phyloP scores from a whole-genome alignment of 345 rosid genomes.

The Eucalyptus marginata region DNA sequence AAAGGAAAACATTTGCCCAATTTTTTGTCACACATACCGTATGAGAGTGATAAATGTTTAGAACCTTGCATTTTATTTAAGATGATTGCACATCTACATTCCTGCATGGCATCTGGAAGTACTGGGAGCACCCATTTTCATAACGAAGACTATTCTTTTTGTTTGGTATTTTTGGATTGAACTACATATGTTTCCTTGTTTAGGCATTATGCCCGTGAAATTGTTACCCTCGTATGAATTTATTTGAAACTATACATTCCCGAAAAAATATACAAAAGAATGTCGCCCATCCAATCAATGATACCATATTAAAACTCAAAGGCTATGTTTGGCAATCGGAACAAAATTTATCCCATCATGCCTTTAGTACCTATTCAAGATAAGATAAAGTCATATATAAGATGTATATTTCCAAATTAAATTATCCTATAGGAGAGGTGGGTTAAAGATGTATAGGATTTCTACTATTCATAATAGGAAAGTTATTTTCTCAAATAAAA shows the following conservation, averaged over 20 bases:
- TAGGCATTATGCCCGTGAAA: neutral
- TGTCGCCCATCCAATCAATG: rapidly evolving
- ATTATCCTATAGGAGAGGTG: no score
- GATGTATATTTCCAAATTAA: no score
- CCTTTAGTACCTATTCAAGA: no score
- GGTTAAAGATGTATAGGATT: no score
- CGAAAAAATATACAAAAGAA: no score
- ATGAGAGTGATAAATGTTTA: neutral
- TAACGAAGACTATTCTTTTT: neutral
- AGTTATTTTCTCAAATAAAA: no score
- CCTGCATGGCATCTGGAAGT: neutral
- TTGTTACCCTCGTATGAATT: neutral
- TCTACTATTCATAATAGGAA: no score
- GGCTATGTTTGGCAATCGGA: no score
- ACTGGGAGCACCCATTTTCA: neutral
- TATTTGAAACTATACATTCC: no score
- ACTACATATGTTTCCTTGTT: neutral
- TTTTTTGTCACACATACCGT: neutral
- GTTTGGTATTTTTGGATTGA: neutral
- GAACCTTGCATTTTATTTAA: neutral
- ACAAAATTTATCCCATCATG: no score
- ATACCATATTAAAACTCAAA: no score
- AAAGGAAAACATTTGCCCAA: neutral
- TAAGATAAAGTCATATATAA: no score
- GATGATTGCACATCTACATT: neutral